phyloP scores from a whole-genome alignment of 129 eudicot genomes.

The carrot (Daucus carota) region DH1_v3.0 NC_030385.2:37290501-37291000 shows the following conservation, averaged over 20 bases:
- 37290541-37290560: slow-evolving; percentile 69
- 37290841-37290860: slow-evolving; percentile 37
- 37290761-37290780: not conserved
- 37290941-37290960: slow-evolving; percentile 41
- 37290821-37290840: not conserved
- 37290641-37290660: not conserved
- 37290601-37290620: not conserved
- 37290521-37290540: slow-evolving; percentile 59
- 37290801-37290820: not conserved
- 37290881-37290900: slow-evolving; percentile 10
- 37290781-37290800: not conserved
- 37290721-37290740: not conserved
- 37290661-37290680: not conserved
- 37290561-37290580: slow-evolving; percentile 47
- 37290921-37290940: slow-evolving; percentile 42
- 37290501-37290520: slow-evolving; percentile 68
- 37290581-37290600: slow-evolving; percentile 22
- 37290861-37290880: slow-evolving; percentile 7
- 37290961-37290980: slow-evolving; percentile 56
- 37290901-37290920: slow-evolving; percentile 50
- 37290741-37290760: not conserved
- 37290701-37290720: not conserved
- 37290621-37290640: slow-evolving; percentile 31
- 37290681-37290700: not conserved
- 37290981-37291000: slow-evolving; percentile 4